Percentiles rank a stretch among this genome's conserved stretches.
These are phyloP conservation scores for Pseudogymnoascus sp. DNA, from an alignment of 2,329 filamentous ascomycete genomes.

Conservation along the genomic window DNA sequence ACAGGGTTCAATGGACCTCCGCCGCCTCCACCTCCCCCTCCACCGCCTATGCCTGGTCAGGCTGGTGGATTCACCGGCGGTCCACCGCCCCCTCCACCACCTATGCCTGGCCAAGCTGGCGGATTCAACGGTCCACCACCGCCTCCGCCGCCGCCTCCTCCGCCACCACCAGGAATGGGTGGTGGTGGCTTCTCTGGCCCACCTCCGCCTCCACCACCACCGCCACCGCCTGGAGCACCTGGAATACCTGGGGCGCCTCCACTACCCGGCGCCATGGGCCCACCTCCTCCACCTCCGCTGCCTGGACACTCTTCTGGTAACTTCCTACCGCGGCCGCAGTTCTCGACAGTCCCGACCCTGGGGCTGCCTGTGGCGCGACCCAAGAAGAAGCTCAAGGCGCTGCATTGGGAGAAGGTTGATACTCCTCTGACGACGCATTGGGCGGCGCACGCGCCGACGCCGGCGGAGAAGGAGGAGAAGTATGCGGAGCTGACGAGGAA, in stretches of 20 bases:
- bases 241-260: conserved; percentile 41
- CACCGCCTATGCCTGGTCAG: conserved; percentile 31
- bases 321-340: conserved; percentile 57
- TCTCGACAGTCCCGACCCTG: conserved; percentile 48
- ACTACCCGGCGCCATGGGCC: conserved; percentile 35
- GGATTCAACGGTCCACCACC: conserved; percentile 24
- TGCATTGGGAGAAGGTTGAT: conserved; percentile 99
- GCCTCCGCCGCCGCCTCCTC: conserved; percentile 31
- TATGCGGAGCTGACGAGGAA: conserved; percentile 88
- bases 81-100: conserved; percentile 37
- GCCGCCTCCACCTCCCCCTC: conserved; percentile 33
- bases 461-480: conserved; percentile 86
- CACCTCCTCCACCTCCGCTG: conserved; percentile 48
- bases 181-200: conserved; percentile 18
- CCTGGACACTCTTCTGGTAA: conserved; percentile 66
- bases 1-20: conserved; percentile 23
- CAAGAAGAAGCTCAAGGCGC: conserved; percentile 98
- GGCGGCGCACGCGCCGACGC: conserved; percentile 79
- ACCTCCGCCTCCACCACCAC: conserved; percentile 36
- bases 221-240: conserved; percentile 31
- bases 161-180: conserved; percentile 31
- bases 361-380: conserved; percentile 75
- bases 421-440: conserved; percentile 85
- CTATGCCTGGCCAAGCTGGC: conserved; percentile 29
- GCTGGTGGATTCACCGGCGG: conserved; percentile 31